Evolutionary conservation across 441 rosid genomes (phyloP), one percentile per base, ranked within the genome.

Genomic region (Erysimum pusillum): DNA sequence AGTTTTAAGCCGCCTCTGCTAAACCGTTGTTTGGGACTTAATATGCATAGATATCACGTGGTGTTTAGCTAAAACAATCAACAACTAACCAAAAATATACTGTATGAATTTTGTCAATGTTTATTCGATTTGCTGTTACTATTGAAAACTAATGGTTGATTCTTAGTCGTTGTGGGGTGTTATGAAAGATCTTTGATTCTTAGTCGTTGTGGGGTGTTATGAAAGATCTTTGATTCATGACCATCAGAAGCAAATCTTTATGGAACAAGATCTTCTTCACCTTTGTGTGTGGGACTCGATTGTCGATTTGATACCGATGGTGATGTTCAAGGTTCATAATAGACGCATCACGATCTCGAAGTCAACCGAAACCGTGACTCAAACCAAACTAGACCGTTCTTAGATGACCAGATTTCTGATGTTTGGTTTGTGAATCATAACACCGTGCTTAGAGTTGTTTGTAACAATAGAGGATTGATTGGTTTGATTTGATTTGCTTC

Each of bases 221-320:
- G 14, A 45, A 71, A 64, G 46, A 71, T 73, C 38, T 67, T 67
- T 53, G 48, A 18, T 68, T 61, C 9, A 62, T 67, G 63, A 68
- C 70, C 70, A 79, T 36, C 62, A 74, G 82, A 74, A 68, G 48
- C 51, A 72, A 67, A 78, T 78, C 74, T 78, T 57, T 65, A 52
- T n/a, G 51, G 72, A 64, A 48, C 56, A 59, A 71, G 66, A 69
- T 17, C 49, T 76, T 54, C 76, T 46, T 49, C 28, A 66, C 77
- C 20, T 58, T 63, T 48, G 71, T 77, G 13, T 72, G 77, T 71
- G 68, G 74, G 69, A 71, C 77, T 69, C 45, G 51, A 6, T 18
- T 58, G 41, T 65, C 22, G 48, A 65, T 71, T 57, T 77, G 58
- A 31, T 71, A 18, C 48, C 32, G 73, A 72, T 59, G 58, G 42